Conservation (phyloP, 2,329 filamentous ascomycete genomes). For the Graphiopsis chlorocephala region DNA sequence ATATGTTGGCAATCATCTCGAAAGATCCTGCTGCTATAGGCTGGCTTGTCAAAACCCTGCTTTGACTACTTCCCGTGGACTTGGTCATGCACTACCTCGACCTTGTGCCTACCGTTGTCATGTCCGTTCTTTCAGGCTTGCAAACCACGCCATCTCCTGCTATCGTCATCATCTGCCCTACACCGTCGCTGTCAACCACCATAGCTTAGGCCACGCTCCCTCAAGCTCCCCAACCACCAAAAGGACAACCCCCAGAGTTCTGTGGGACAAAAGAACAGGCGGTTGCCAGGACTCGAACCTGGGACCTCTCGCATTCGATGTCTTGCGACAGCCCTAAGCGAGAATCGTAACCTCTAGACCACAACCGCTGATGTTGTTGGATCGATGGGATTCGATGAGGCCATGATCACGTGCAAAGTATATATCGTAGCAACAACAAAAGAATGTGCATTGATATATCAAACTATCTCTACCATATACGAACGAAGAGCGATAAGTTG, state of each 20-base stretch:
- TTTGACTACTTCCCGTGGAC: neutral
- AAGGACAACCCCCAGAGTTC: neutral
- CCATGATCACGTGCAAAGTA: too few species aligned
- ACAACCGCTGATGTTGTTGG: neutral
- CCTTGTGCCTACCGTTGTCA: neutral
- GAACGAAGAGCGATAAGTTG: neutral
- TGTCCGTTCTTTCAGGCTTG: neutral
- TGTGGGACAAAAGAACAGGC: slow-evolving; percentile 3
- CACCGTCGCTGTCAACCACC: neutral
- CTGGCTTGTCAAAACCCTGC: neutral
- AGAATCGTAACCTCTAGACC: slow-evolving; percentile 16
- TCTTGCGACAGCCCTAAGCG: slow-evolving; percentile 5
- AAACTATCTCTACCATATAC: neutral
- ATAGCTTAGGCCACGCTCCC: neutral
- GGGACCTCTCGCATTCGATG: slow-evolving; percentile 12
- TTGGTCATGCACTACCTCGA: neutral
- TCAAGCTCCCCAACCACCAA: neutral
- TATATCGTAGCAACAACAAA: neutral
- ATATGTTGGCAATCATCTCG: neutral
- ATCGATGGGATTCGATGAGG: neutral
- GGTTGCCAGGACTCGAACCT: slow-evolving; percentile 11
- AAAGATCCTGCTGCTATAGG: neutral
- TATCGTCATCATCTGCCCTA: neutral
- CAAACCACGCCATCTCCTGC: neutral
- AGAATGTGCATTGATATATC: neutral